Percentiles rank a stretch among this genome's conserved stretches.
phyloP scores from a whole-genome alignment of 2,329 filamentous ascomycete genomes.

The Blastomyces parvus region DNA sequence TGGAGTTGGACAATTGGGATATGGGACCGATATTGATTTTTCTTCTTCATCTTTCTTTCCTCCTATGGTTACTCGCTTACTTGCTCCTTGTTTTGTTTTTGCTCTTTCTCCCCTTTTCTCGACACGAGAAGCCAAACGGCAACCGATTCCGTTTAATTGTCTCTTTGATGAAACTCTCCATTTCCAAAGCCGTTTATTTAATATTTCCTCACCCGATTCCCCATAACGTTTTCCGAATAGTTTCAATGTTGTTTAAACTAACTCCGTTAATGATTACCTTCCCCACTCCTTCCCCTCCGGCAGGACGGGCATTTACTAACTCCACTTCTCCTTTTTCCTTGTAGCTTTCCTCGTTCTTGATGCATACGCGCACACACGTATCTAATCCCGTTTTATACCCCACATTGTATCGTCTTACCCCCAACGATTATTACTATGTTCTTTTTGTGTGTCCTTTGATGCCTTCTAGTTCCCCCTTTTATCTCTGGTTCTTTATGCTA shows the following conservation, averaged over 20 bases:
- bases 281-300: too few relatives aligned
- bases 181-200: too few relatives aligned
- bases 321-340: neutral
- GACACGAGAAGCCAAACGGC: too few relatives aligned
- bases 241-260: too few relatives aligned
- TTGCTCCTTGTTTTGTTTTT: neutral
- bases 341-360: neutral
- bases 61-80: neutral
- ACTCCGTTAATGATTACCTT: too few relatives aligned
- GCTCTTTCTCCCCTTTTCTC: neutral
- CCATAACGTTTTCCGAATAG: too few relatives aligned
- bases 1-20: neutral
- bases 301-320: too few relatives aligned
- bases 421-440: neutral
- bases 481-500: neutral
- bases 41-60: neutral
- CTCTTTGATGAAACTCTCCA: too few relatives aligned
- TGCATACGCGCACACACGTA: neutral
- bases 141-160: too few relatives aligned
- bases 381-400: neutral
- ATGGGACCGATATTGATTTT: neutral
- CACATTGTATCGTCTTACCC: neutral
- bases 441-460: neutral
- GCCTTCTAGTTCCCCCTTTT: neutral
- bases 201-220: too few relatives aligned